Evolutionary conservation across 371 early-diverging fungal genomes (phyloP).

Genomic region (Mortierella sp.): DNA sequence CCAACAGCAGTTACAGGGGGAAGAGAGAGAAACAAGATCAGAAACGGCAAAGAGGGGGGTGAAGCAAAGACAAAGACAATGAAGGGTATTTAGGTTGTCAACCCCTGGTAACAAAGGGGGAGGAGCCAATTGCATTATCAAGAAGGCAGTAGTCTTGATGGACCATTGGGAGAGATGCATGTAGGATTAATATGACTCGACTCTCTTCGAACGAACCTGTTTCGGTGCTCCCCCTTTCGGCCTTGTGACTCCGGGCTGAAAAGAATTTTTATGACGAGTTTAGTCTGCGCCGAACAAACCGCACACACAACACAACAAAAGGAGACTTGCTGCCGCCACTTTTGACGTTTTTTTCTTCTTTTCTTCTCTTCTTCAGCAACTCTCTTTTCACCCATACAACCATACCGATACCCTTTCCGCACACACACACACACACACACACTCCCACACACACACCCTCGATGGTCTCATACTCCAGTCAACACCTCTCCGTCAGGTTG

Average conservation of each 20-base stretch:
- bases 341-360: not conserved
- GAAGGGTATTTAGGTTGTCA: not conserved
- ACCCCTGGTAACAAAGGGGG: not conserved
- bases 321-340: not conserved
- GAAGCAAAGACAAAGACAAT: not conserved
- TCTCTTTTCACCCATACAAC: too few relatives aligned
- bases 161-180: not conserved
- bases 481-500: slow-evolving; percentile 5
- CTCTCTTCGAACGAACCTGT: not conserved
- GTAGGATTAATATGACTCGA: not conserved
- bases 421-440: not conserved
- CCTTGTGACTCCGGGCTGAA: slow-evolving; percentile 7
- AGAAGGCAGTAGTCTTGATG: not conserved
- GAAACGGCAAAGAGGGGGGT: not conserved
- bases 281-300: not conserved
- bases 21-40: not conserved
- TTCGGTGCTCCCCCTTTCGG: slow-evolving; percentile 1
- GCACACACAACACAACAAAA: not conserved
- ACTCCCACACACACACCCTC: not conserved
- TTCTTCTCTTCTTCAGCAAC: not conserved
- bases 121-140: not conserved
- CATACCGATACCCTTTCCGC: not conserved
- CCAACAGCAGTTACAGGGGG: not conserved
- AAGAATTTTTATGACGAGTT: not conserved
- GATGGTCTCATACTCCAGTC: not conserved